Conservation (phyloP, 2,329 filamentous ascomycete genomes). For the Penicillium rolfsii region DNA sequence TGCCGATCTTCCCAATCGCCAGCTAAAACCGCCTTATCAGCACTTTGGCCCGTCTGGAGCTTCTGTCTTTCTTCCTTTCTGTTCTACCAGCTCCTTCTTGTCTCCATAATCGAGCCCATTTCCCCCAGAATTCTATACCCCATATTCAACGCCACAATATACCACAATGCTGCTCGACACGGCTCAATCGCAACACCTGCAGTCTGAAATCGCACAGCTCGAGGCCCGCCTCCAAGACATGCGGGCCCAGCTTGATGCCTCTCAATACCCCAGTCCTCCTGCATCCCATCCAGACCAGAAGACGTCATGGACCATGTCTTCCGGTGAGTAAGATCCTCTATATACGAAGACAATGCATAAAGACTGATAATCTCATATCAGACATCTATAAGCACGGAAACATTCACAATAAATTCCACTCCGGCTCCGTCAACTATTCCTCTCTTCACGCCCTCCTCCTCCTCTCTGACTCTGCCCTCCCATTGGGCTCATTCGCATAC, state of each 20-base stretch:
- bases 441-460: constrained; percentile 60
- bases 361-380: background rate
- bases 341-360: background rate
- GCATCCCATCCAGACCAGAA: constrained; percentile 19
- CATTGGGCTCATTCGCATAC: constrained; percentile 68
- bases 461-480: constrained; percentile 66
- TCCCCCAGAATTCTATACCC: constrained; percentile 2
- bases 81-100: background rate
- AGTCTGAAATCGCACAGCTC: constrained; percentile 51
- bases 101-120: background rate
- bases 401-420: constrained; percentile 13
- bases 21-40: constrained; percentile 11
- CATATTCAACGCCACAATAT: constrained; percentile 2
- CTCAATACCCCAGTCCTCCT: constrained; percentile 24
- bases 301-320: constrained; percentile 16
- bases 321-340: constrained; percentile 6
- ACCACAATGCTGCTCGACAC: constrained; percentile 28
- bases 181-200: constrained; percentile 27
- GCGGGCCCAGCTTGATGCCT: constrained; percentile 45
- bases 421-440: constrained; percentile 16
- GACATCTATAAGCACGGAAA: constrained; percentile 4
- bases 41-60: background rate
- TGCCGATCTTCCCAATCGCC: constrained; percentile 17
- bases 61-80: constrained; percentile 2
- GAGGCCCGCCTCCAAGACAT: constrained; percentile 53